Conservation (phyloP, 1,284 basidiomycete genomes). For the Tilletia walkeri region DNA sequence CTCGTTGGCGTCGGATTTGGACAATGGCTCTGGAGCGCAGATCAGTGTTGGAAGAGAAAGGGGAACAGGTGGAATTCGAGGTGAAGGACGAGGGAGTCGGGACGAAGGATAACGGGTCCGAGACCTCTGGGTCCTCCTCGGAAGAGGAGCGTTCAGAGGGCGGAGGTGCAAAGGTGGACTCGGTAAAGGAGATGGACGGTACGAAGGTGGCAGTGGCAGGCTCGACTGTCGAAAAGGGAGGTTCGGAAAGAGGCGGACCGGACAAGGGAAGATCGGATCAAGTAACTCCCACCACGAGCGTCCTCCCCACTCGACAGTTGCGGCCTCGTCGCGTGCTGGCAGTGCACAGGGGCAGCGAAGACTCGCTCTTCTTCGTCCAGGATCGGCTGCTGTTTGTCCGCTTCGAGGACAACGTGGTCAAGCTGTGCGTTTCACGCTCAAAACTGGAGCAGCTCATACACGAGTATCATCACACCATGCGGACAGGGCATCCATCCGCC, state of each 20-base stretch:
- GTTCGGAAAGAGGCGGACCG: too few species aligned
- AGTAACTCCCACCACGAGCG: not conserved
- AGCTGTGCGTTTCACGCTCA: not conserved
- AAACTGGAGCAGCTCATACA: not conserved
- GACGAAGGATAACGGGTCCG: too few species aligned
- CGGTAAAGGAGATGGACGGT: too few species aligned
- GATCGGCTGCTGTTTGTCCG: not conserved
- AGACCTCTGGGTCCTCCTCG: too few species aligned
- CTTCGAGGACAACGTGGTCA: not conserved
- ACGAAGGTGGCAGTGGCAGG: too few species aligned
- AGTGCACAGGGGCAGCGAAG: not conserved
- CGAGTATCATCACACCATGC: not conserved
- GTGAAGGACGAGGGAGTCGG: too few species aligned
- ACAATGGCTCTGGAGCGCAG: not conserved
- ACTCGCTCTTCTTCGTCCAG: not conserved
- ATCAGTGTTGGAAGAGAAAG: too few species aligned
- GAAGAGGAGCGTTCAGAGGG: too few species aligned
- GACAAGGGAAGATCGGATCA: too few species aligned
- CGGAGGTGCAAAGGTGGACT: too few species aligned
- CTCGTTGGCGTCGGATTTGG: not conserved
- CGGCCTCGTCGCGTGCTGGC: not conserved
- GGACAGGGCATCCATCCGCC: not conserved
- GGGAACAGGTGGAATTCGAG: too few species aligned
- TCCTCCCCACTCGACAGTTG: not conserved
- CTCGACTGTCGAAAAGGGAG: too few species aligned